Conservation (phyloP, 345 rosid genomes). For the Rhodamnia rubescens region DNA sequence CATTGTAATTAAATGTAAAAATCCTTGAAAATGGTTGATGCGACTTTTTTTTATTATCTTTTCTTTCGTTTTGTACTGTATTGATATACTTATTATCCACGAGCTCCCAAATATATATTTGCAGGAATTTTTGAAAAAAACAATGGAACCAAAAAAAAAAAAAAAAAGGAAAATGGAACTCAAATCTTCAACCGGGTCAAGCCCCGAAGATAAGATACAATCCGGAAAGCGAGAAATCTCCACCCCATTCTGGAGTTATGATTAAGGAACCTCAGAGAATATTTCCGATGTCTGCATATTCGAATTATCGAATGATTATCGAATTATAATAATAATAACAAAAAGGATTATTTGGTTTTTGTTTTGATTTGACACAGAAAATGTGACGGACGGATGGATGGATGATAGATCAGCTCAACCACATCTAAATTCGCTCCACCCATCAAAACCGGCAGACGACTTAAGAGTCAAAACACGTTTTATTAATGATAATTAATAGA, state of each 20-base stretch:
- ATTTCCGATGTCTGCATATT: conserved; percentile 11
- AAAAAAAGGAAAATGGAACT: background rate
- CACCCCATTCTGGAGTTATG: conserved; percentile 5
- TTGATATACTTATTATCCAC: background rate
- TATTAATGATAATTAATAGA: background rate
- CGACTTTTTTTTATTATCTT: background rate
- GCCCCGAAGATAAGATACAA: background rate
- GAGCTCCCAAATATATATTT: no score
- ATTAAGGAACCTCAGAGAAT: conserved; percentile 25
- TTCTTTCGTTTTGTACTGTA: background rate
- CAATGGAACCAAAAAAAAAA: no score
- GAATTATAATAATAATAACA: background rate
- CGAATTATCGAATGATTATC: background rate
- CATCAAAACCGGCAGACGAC: conserved; percentile 12
- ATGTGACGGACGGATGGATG: conserved; percentile 5
- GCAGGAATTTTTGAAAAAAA: no score
- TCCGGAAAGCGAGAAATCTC: background rate
- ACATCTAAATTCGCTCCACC: conserved; percentile 41
- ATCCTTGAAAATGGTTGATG: background rate
- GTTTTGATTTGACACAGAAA: background rate
- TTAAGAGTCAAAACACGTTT: background rate
- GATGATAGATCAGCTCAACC: conserved; percentile 44
- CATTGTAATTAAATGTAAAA: no score
- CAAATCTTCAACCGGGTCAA: background rate
- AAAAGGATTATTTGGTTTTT: background rate